phyloP scores from a whole-genome alignment of 73 alveolate species.

The Blepharisma stoltei region DNA sequence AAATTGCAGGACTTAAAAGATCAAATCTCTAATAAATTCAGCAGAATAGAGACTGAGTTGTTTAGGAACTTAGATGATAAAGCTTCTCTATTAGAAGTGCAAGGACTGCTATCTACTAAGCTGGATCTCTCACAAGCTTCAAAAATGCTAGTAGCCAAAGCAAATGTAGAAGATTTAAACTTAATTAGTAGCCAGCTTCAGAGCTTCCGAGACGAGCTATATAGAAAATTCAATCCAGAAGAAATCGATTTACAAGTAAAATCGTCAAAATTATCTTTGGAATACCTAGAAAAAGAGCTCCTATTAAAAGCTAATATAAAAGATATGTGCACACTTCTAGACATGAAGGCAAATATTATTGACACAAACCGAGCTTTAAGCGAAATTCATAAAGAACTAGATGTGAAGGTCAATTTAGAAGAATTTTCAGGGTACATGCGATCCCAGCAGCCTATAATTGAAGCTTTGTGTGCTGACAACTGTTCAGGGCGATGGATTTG shows the following conservation, averaged over 20 bases:
- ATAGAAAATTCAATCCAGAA: too few species aligned
- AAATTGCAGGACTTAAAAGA: too few species aligned
- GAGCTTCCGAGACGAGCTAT: too few species aligned
- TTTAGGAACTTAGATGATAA: not conserved
- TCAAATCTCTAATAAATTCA: too few species aligned
- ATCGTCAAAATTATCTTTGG: constrained; percentile 30
- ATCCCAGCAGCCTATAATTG: constrained; percentile 81
- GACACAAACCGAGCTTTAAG: constrained; percentile 75
- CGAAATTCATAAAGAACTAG: constrained; percentile 77
- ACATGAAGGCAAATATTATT: constrained; percentile 63
- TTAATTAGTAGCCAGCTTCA: too few species aligned
- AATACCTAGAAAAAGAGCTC: constrained; percentile 78
- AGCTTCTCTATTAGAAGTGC: not conserved
- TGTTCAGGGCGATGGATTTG: constrained; percentile 95
- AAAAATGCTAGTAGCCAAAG: too few species aligned
- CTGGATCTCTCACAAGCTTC: not conserved
- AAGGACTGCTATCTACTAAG: not conserved
- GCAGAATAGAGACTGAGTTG: not conserved
- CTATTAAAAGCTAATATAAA: constrained; percentile 76
- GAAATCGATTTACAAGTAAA: constrained; percentile 21
- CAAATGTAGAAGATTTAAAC: too few species aligned
- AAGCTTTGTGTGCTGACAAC: constrained; percentile 89
- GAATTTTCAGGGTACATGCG: constrained; percentile 64
- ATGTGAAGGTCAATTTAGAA: constrained; percentile 50
- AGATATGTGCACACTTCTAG: constrained; percentile 68